phyloP scores from a whole-genome alignment of 345 rosid species.

The Lepidium sativum region DNA sequence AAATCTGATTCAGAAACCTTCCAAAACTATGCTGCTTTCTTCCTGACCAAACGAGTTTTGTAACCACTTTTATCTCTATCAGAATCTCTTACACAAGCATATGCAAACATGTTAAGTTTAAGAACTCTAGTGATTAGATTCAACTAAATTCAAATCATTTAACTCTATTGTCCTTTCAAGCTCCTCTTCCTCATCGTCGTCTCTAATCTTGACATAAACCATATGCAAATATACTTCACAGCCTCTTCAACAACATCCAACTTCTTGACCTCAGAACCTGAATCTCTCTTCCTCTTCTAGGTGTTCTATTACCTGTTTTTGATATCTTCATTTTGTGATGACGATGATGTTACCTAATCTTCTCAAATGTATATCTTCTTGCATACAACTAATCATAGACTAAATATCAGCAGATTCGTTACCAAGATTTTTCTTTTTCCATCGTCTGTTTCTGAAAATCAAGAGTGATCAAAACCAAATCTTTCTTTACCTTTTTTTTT shows the following conservation, averaged over 20 bases:
- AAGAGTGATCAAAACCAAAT: slow-evolving; percentile 37
- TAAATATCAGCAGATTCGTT: slow-evolving; percentile 25
- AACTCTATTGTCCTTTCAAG: slow-evolving; percentile 46
- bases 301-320: background rate
- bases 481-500: slow-evolving; percentile 64
- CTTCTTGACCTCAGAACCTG: background rate
- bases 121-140: slow-evolving; percentile 22
- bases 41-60: background rate
- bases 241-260: background rate
- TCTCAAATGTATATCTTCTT: too few relatives aligned
- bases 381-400: too few relatives aligned
- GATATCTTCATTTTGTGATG: too few relatives aligned
- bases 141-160: slow-evolving; percentile 32
- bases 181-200: slow-evolving; percentile 36
- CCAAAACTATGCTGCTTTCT: background rate
- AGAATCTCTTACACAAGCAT: background rate
- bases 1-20: background rate
- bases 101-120: slow-evolving; percentile 11
- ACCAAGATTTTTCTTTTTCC: slow-evolving; percentile 41
- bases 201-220: slow-evolving; percentile 51
- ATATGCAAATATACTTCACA: too few relatives aligned
- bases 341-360: too few relatives aligned
- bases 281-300: background rate
- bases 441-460: slow-evolving; percentile 51
- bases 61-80: background rate